Percentiles rank a stretch among this genome's conserved stretches.
Conservation (phyloP, 2,329 filamentous ascomycete species). For the Periconia sp. region DNA sequence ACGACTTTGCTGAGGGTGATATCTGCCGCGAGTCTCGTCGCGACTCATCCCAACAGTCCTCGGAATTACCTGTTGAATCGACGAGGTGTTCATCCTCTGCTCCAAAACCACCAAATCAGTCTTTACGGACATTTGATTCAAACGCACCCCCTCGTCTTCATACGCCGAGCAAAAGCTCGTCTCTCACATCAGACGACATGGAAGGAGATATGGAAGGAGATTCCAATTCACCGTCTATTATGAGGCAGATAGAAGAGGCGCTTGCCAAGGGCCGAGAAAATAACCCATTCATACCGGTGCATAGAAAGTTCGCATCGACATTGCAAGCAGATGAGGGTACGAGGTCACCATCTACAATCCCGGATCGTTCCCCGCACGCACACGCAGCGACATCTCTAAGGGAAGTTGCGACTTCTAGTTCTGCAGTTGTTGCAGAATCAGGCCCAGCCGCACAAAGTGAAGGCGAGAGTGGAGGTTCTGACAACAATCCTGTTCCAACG, state of each 20-base stretch:
- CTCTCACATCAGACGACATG: too few relatives aligned
- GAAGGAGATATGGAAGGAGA: too few relatives aligned
- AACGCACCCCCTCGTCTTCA: conserved; percentile 25
- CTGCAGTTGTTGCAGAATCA: conserved; percentile 8
- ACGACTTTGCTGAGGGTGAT: not conserved
- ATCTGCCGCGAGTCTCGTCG: conserved; percentile 26
- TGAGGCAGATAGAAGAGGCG: conserved; percentile 10
- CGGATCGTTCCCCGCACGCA: conserved; percentile 31
- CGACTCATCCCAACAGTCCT: conserved; percentile 41
- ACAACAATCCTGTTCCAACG: not conserved
- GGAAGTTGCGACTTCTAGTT: conserved; percentile 28
- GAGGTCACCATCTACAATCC: conserved; percentile 42
- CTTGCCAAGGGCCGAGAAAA: conserved; percentile 12
- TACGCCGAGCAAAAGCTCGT: conserved; percentile 23
- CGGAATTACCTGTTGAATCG: conserved; percentile 15
- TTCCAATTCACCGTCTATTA: too few relatives aligned
- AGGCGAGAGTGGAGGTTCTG: not conserved
- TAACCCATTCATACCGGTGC: conserved; percentile 18
- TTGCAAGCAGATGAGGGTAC: conserved; percentile 21
- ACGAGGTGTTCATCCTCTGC: conserved; percentile 24
- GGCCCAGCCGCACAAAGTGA: not conserved
- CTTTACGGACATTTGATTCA: conserved; percentile 21
- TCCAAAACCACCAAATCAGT: conserved; percentile 29
- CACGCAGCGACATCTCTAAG: conserved; percentile 34
- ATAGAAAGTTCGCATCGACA: not conserved